Base-by-base conservation (phyloP, 2,329 filamentous ascomycete species). In the Calonectria hawksworthii region DNA sequence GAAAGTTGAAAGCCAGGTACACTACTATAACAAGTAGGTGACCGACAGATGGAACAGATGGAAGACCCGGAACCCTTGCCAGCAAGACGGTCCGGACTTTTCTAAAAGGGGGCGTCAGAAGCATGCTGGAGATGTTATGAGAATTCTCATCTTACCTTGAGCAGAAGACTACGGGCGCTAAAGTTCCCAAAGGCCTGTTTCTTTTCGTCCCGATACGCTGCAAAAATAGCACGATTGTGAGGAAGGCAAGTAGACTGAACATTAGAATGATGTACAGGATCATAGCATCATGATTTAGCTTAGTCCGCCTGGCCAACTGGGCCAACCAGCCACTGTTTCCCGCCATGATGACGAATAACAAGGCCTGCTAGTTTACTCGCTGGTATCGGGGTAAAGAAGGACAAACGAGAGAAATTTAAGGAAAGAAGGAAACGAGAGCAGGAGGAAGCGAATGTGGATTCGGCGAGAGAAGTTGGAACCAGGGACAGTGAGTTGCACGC, bases 1-100 rank as follows among this genome's bases (percentile, higher is more conserved):
- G 72, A 21, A 85, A 18, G 63, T 87, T 87, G 61, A 86, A 79
- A 7, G 75, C 77, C 9, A 85, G 14, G 41, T 85, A 87, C 6
- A 78, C 38, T 13, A 76, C 47, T 36, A 84, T 76, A 11, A 85
- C 54, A 11, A 79, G 61, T 0, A 80, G 78, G 71, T 87, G 85
- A 9, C 83, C 86, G 4, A 79, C 72, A 4, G 85, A 84, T 3
- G 83, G 85, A 1, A 84, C 68, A 4, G 85, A 84, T 2, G 83
- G 83, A 1, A 84, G 68, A 0, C 76, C 75, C 0, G 76, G 78
- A 3, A 80, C 75, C 38, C 80, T 82, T 6, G 77, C 80, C 23
- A 85, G 77, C 32, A 79, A 72, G 9, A 81, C 26, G 44, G 75
- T 80, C 69, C 85, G 82, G 34, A 81, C 50, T 38, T 76, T 79